Evolutionary conservation across 2,329 filamentous ascomycete genomes (phyloP).

Genomic region (Elsinoe necatrix): DNA sequence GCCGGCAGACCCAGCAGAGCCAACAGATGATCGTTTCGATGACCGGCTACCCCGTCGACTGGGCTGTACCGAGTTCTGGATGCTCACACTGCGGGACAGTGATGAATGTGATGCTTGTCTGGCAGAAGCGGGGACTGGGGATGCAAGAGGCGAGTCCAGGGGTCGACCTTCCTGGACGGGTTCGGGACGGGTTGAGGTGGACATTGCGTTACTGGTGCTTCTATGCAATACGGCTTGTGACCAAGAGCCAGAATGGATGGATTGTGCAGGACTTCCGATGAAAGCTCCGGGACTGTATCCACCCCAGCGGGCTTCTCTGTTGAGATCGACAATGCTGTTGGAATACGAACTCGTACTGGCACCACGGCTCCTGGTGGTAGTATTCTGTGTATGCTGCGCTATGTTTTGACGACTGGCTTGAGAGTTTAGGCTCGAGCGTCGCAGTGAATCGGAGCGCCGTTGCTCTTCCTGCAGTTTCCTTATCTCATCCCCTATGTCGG

Average conservation of each 20-base stretch:
- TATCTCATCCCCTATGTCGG: conserved; percentile 71
- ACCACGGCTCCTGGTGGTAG: conserved; percentile 30
- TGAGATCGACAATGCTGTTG: conserved; percentile 61
- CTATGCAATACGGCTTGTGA: conserved; percentile 26
- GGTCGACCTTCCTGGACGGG: conserved; percentile 29
- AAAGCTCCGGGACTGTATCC: conserved; percentile 62
- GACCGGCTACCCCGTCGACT: conserved; percentile 11
- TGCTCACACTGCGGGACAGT: conserved; percentile 14
- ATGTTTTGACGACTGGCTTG: conserved; percentile 11
- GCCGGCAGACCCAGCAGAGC: neutral
- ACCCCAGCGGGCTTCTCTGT: conserved; percentile 56
- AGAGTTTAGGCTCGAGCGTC: conserved; percentile 28
- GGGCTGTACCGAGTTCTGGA: conserved; percentile 11
- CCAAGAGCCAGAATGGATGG: conserved; percentile 45
- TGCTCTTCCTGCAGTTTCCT: conserved; percentile 62
- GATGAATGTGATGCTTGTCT: conserved; percentile 18
- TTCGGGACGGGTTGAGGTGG: conserved; percentile 29
- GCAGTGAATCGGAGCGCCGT: conserved; percentile 57
- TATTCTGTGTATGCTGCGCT: conserved; percentile 22
- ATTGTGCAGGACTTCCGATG: conserved; percentile 58
- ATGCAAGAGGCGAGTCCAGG: conserved; percentile 28
- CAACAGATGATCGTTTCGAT: conserved; percentile 5
- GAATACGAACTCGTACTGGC: conserved; percentile 36
- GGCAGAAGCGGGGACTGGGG: conserved; percentile 10
- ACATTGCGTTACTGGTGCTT: conserved; percentile 15